These are phyloP conservation scores for Sclerotinia glacialis DNA, from an alignment of 2,329 filamentous ascomycete species.

Conservation along the genomic window DNA sequence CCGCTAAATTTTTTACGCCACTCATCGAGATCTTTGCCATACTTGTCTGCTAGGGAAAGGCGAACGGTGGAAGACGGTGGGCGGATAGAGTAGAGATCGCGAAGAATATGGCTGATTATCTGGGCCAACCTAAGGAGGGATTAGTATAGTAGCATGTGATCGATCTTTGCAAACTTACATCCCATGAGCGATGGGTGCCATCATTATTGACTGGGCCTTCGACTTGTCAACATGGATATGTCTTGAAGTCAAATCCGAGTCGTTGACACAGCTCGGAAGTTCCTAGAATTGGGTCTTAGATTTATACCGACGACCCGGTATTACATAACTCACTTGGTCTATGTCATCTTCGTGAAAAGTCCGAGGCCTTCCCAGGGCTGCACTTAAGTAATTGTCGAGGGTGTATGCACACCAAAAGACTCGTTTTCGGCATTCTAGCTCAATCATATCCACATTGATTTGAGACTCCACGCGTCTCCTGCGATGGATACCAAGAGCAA, in stretches of 20 bases:
- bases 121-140: conserved; percentile 40
- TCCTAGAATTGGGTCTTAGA: conserved; percentile 37
- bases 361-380: conserved; percentile 58
- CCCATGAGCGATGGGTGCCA: conserved; percentile 46
- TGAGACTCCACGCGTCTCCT: conserved; percentile 28
- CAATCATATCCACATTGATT: conserved; percentile 40
- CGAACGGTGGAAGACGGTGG: conserved; percentile 35
- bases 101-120: conserved; percentile 46
- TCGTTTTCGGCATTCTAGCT: conserved; percentile 50
- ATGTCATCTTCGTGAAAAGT: conserved; percentile 65
- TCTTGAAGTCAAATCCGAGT: conserved; percentile 46
- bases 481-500: conserved; percentile 40
- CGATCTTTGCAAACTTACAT: conserved; percentile 32
- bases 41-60: conserved; percentile 43
- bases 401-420: conserved; percentile 65
- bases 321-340: conserved; percentile 46
- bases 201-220: conserved; percentile 43
- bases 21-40: conserved; percentile 43
- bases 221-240: conserved; percentile 32
- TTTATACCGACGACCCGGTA: neutral
- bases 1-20: conserved; percentile 48
- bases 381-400: conserved; percentile 62
- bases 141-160: neutral
- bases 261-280: conserved; percentile 53
- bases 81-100: conserved; percentile 46